Base-by-base conservation (phyloP, 805 yeast species). In the Candida nitratophila region DNA sequence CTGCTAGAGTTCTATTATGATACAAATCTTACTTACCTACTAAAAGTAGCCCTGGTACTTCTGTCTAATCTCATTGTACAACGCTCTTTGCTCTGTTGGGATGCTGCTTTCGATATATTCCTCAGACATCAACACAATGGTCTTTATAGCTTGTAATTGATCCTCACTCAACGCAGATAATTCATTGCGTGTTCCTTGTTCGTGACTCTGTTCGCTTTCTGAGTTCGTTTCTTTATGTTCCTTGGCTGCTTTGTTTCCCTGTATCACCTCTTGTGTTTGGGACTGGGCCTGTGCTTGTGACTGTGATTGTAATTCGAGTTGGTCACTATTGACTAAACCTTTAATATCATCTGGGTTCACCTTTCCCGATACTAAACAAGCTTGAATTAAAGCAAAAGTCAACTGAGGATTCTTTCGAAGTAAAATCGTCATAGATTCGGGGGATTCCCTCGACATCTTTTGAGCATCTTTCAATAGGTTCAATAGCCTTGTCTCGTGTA, bases 301-400 rank as follows among this genome's bases (percentile, higher is more conserved):
- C 16, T 29, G 27, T n/a, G 22, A 19, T 39, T 39, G 19, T 37
- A 19, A 43, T 16, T 33, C 21, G 19, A 27, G 20, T 37, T 43
- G 17, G 16, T 7, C 34, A 10, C 49, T 49, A 27, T 46, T 45
- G 42, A 59, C 44, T 15, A 61, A 45, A 14, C 26, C 39, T 34
- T 54, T 54, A 21, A 64, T 48, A 15, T 52, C 51, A 0, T 56
- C 57, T 2, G 61, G 52, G 5, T 27, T 39, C 10, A 58, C 64
- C 31, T 55, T 51, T 26, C 63, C 68, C 38, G 64, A 59, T 47
- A 61, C 64, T 49, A 82, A 57, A 48, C 87, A 63, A 2, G 81
- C 69, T 56, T 90, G 96, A 2, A 89, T 91, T 26, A 87, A 67
- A 0, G 96, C 93, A 60, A 81, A 88, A 2, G 86, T 67, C 39